Evolutionary conservation across 768 basidiomycete genomes (phyloP).

Genomic region (Paxillus involutus): DNA sequence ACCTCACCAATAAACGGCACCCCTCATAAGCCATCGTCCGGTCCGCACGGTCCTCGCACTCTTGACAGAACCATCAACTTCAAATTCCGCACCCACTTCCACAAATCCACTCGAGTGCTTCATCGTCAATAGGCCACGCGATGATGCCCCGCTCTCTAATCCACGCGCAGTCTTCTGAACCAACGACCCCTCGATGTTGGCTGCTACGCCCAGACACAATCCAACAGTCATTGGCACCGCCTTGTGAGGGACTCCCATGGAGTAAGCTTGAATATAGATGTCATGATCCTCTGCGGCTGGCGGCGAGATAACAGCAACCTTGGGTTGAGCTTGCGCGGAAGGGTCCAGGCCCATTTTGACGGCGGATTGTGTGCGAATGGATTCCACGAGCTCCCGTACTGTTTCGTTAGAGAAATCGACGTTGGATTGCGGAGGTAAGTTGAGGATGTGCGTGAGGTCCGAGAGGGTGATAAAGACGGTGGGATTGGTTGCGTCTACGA

Average conservation of each 20-base stretch:
- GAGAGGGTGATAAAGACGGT: conserved; percentile 57
- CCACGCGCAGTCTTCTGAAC: conserved; percentile 44
- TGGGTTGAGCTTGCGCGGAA: conserved; percentile 63
- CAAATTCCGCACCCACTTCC: conserved; percentile 62
- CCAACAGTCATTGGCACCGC: conserved; percentile 76
- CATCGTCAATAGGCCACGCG: conserved; percentile 43
- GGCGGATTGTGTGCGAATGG: conserved; percentile 56
- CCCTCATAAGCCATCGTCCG: conserved; percentile 70
- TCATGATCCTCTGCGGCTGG: conserved; percentile 26
- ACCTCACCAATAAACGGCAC: conserved; percentile 66
- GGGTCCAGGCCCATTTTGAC: conserved; percentile 64
- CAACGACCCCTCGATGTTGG: conserved; percentile 52
- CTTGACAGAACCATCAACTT: conserved; percentile 42
- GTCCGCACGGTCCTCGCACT: conserved; percentile 68
- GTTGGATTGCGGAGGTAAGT: conserved; percentile 19
- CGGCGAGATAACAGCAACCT: conserved; percentile 57
- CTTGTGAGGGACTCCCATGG: conserved; percentile 71
- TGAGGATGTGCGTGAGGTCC: conserved; percentile 42
- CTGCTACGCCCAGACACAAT: conserved; percentile 65
- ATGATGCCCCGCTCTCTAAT: conserved; percentile 10
- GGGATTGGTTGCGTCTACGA: conserved; percentile 76
- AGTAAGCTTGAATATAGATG: conserved; percentile 58
- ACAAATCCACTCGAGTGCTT: conserved; percentile 67
- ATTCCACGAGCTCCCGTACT: conserved; percentile 42
- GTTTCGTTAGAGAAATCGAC: conserved; percentile 4